Conservation (phyloP, 805 yeast genomes). For the Nakazawaea holstii region DNA sequence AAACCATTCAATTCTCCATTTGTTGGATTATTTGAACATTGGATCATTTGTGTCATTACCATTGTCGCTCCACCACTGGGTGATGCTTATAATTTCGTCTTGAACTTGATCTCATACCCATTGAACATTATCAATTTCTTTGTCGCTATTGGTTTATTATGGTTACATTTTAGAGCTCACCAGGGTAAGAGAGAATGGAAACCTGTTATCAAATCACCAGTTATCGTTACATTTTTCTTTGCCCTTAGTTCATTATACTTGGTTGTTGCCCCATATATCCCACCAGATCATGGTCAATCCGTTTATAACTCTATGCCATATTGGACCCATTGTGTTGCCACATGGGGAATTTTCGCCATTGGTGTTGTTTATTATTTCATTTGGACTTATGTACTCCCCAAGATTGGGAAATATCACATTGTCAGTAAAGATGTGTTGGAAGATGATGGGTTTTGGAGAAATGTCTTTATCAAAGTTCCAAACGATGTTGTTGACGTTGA, state of each 20-base stretch:
- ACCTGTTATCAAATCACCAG: slow-evolving; percentile 45
- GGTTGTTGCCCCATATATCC: slow-evolving; percentile 73
- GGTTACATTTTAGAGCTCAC: slow-evolving; percentile 44
- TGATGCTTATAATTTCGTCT: slow-evolving; percentile 77
- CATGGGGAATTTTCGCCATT: slow-evolving; percentile 66
- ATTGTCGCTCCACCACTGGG: slow-evolving; percentile 83
- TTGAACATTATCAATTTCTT: slow-evolving; percentile 67
- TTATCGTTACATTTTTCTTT: slow-evolving; percentile 61
- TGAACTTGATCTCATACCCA: slow-evolving; percentile 79
- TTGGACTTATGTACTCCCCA: slow-evolving; percentile 58
- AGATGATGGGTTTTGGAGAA: slow-evolving; percentile 70
- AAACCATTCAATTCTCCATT: slow-evolving; percentile 72
- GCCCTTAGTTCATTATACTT: slow-evolving; percentile 60
- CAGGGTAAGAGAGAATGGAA: slow-evolving; percentile 52
- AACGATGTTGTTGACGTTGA: slow-evolving; percentile 15
- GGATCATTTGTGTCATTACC: slow-evolving; percentile 67
- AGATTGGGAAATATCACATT: slow-evolving; percentile 44
- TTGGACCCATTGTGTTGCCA: slow-evolving; percentile 75
- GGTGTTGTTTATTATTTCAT: slow-evolving; percentile 65
- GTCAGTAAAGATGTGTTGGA: slow-evolving; percentile 46
- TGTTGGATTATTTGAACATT: slow-evolving; percentile 71
- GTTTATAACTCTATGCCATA: slow-evolving; percentile 72
- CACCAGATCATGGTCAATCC: slow-evolving; percentile 60
- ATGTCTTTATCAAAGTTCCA: slow-evolving; percentile 39
- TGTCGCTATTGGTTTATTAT: slow-evolving; percentile 59